phyloP scores from a whole-genome alignment of 768 basidiomycete genomes.

The Panaeolus cyanescens region DNA sequence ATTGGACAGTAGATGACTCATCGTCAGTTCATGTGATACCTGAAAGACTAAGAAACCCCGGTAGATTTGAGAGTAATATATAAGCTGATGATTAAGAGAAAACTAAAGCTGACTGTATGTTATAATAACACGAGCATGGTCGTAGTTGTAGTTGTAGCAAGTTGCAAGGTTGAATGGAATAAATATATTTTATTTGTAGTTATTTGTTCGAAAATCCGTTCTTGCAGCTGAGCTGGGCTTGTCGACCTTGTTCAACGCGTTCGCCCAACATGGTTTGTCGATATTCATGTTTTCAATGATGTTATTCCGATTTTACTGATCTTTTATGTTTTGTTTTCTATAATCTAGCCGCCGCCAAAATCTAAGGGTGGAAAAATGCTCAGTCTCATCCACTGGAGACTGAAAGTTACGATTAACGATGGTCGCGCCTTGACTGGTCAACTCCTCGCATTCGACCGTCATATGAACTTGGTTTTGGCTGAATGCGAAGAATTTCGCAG shows the following conservation, averaged over 20 bases:
- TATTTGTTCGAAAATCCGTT: slow-evolving; percentile 7
- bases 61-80: not conserved
- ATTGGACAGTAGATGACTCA: not conserved
- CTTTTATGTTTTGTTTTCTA: slow-evolving; percentile 14
- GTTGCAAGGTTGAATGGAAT: too few relatives aligned
- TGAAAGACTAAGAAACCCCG: not conserved
- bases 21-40: not conserved
- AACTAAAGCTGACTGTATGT: not conserved
- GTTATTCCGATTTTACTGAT: not conserved
- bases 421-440: slow-evolving; percentile 94
- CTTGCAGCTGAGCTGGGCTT: slow-evolving; percentile 14
- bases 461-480: slow-evolving; percentile 98
- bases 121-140: too few relatives aligned
- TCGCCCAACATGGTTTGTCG: slow-evolving; percentile 58
- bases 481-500: slow-evolving; percentile 98
- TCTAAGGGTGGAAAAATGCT: slow-evolving; percentile 99
- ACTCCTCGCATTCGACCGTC: slow-evolving; percentile 99
- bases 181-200: slow-evolving; percentile 7
- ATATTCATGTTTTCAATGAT: not conserved
- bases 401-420: slow-evolving; percentile 97
- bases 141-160: too few relatives aligned
- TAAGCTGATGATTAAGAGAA: not conserved
- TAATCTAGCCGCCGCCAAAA: slow-evolving; percentile 84
- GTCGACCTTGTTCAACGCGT: slow-evolving; percentile 21
- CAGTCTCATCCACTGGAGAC: slow-evolving; percentile 94